Conservation (phyloP, 108 stramenopile species). For the Cyclostephanos invisitatus region DNA sequence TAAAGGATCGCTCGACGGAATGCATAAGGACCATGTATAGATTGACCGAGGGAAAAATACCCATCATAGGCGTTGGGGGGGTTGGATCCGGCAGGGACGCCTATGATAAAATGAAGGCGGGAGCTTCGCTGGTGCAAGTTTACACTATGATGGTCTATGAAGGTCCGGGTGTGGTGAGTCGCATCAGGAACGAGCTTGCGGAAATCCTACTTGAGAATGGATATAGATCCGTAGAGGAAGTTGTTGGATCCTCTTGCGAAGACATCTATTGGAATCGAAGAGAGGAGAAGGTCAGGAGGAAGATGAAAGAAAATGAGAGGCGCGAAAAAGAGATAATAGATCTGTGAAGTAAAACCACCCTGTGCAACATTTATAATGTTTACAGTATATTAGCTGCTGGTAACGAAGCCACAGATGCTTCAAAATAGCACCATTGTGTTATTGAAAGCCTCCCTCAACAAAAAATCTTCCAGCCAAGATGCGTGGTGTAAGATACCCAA, state of each 20-base stretch:
- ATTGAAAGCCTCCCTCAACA: not conserved
- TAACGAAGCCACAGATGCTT: not conserved
- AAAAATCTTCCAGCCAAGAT: not conserved
- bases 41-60: constrained; percentile 77
- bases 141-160: constrained; percentile 90
- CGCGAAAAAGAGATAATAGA: constrained; percentile 18
- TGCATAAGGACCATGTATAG: constrained; percentile 81
- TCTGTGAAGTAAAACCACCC: constrained; percentile 1
- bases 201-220: constrained; percentile 66
- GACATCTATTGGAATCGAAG: constrained; percentile 67
- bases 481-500: not conserved
- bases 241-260: constrained; percentile 71
- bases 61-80: constrained; percentile 96
- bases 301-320: constrained; percentile 20
- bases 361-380: not conserved
- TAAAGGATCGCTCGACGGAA: constrained; percentile 80
- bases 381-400: not conserved
- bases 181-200: constrained; percentile 71
- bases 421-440: not conserved
- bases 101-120: constrained; percentile 92
- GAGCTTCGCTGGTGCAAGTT: constrained; percentile 91
- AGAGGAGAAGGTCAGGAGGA: constrained; percentile 37
- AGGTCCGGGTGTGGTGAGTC: constrained; percentile 84
- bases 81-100: constrained; percentile 82
- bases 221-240: constrained; percentile 57